Conservation (phyloP, 768 basidiomycete genomes). For the Kwoniella dendrophila region DNA sequence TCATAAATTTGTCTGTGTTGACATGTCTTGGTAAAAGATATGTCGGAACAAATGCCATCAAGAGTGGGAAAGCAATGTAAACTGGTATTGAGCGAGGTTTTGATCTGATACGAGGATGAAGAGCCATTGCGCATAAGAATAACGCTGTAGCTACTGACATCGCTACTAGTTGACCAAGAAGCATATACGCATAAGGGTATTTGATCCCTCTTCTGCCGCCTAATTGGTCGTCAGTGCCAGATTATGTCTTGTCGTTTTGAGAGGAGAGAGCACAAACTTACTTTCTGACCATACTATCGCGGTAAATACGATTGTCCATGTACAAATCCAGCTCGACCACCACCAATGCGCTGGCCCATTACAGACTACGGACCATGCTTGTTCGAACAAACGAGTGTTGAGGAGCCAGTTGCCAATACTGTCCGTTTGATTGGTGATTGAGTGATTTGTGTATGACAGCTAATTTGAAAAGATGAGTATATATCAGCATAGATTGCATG, state of each 20-base stretch:
- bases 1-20: slow-evolving; percentile 60
- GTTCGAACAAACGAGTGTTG: slow-evolving; percentile 65
- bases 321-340: slow-evolving; percentile 61
- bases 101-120: slow-evolving; percentile 35
- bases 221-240: slow-evolving; percentile 7
- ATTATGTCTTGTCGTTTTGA: no score
- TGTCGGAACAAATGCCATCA: slow-evolving; percentile 61
- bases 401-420: slow-evolving; percentile 62
- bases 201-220: slow-evolving; percentile 59
- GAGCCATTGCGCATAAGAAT: slow-evolving; percentile 63
- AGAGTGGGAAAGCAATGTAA: slow-evolving; percentile 47
- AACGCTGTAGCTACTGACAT: slow-evolving; percentile 69
- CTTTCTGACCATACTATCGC: slow-evolving; percentile 58
- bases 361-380: slow-evolving; percentile 63
- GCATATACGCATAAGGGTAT: slow-evolving; percentile 69
- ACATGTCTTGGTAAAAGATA: slow-evolving; percentile 60
- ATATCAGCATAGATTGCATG: background rate
- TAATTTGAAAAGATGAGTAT: slow-evolving; percentile 30
- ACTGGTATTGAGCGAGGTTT: slow-evolving; percentile 3
- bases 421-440: slow-evolving; percentile 32
- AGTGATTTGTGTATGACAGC: slow-evolving; percentile 65
- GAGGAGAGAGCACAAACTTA: slow-evolving; percentile 40
- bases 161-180: slow-evolving; percentile 72
- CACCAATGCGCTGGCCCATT: slow-evolving; percentile 64
- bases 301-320: slow-evolving; percentile 47